phyloP scores from a whole-genome alignment of 495 filamentous ascomycete species.

The Aspergillus ellipticus region DNA sequence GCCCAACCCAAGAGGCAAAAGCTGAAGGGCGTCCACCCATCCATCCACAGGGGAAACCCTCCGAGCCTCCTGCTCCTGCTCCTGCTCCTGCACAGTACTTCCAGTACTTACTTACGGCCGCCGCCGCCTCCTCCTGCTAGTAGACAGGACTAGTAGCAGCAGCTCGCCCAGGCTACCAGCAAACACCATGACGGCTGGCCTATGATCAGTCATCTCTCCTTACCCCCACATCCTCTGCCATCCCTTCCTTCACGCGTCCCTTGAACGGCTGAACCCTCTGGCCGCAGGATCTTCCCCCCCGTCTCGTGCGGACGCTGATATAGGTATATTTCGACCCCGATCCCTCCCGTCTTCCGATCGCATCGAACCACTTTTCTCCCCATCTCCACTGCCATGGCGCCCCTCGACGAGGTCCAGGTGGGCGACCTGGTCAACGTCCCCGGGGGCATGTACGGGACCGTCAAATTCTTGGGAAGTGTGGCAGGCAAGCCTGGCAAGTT shows the following conservation, averaged over 20 bases:
- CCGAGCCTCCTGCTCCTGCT: conserved; percentile 9
- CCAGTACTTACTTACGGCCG: no score
- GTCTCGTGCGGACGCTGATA: neutral
- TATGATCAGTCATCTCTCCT: conserved; percentile 17
- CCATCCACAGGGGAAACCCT: conserved; percentile 8
- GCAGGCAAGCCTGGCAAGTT: conserved; percentile 87
- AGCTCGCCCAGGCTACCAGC: conserved; percentile 5
- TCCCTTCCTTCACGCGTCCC: conserved; percentile 4
- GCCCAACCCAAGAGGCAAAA: conserved; percentile 12
- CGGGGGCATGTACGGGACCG: conserved; percentile 85
- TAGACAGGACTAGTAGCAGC: neutral
- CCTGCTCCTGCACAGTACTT: no score
- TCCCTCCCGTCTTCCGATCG: neutral
- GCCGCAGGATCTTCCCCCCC: neutral
- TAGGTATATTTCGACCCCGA: neutral
- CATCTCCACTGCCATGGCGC: conserved; percentile 28
- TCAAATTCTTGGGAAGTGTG: conserved; percentile 86
- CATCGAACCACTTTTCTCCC: conserved; percentile 2
- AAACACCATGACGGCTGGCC: conserved; percentile 13
- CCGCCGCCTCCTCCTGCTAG: no score
- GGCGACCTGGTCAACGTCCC: conserved; percentile 93
- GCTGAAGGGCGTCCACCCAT: neutral
- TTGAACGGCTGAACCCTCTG: neutral
- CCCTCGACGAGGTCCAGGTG: conserved; percentile 60
- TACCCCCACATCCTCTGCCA: neutral